phyloP scores from a whole-genome alignment of 2,329 filamentous ascomycete species.

The Alternaria gaisen region DNA sequence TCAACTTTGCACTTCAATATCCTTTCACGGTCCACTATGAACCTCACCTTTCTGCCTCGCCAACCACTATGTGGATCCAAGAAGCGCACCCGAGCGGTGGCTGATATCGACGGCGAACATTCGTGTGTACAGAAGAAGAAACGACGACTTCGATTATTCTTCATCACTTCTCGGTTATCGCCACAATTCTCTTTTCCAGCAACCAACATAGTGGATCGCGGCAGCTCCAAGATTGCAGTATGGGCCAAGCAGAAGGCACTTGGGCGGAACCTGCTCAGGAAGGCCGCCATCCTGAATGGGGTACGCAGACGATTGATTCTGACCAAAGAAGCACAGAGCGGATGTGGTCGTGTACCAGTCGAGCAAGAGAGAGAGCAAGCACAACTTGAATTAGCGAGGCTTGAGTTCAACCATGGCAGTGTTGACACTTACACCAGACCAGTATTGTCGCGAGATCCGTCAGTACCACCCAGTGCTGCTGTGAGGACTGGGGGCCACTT shows the following conservation, averaged over 20 bases:
- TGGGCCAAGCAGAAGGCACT: constrained; percentile 60
- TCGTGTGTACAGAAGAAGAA: constrained; percentile 68
- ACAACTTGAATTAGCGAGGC: constrained; percentile 42
- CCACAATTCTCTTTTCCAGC: constrained; percentile 74
- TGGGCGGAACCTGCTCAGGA: constrained; percentile 64
- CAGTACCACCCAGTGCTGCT: constrained; percentile 25
- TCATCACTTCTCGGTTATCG: constrained; percentile 76
- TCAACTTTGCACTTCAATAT: constrained; percentile 47
- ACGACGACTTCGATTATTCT: constrained; percentile 66
- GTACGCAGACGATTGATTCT: constrained; percentile 56
- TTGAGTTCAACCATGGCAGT: constrained; percentile 44
- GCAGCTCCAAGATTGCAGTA: constrained; percentile 58
- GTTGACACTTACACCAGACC: constrained; percentile 45
- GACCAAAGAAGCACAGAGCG: constrained; percentile 29
- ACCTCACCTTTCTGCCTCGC: constrained; percentile 48
- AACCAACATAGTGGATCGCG: constrained; percentile 73
- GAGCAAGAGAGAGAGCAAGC: constrained; percentile 45
- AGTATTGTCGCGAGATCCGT: constrained; percentile 22
- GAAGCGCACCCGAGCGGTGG: constrained; percentile 63
- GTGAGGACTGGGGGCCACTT: constrained; percentile 25
- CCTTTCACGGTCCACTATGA: constrained; percentile 36
- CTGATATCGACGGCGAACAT: constrained; percentile 67
- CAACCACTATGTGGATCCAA: constrained; percentile 28
- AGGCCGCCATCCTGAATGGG: constrained; percentile 72
- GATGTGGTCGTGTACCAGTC: constrained; percentile 29